These are phyloP conservation scores for Ophiosphaerella narmari DNA, from an alignment of 2,329 filamentous ascomycete genomes.

Conservation along the genomic window DNA sequence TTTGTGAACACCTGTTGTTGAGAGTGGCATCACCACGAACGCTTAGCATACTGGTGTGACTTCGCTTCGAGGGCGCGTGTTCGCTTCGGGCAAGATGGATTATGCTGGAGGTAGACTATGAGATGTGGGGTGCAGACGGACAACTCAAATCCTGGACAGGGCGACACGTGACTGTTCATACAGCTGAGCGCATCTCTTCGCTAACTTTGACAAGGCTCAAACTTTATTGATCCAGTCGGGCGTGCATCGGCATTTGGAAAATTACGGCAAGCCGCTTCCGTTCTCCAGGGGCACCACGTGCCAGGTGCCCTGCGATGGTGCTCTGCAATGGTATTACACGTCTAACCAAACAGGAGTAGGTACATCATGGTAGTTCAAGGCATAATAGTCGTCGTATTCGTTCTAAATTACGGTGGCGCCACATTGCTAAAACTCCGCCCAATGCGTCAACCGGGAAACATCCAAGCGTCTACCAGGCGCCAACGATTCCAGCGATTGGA, in stretches of 20 bases:
- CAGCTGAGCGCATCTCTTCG: not conserved
- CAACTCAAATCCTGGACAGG: constrained; percentile 5
- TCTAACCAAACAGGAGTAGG: too few relatives aligned
- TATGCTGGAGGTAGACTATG: not conserved
- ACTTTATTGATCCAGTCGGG: not conserved
- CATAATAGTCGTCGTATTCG: constrained; percentile 7
- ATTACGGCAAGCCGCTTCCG: too few relatives aligned
- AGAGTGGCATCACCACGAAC: constrained; percentile 30
- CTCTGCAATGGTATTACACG: too few relatives aligned
- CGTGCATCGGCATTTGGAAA: not conserved
- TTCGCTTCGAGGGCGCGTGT: constrained; percentile 33
- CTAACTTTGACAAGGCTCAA: not conserved
- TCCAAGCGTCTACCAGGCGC: constrained; percentile 42
- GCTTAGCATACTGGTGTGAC: constrained; percentile 27
- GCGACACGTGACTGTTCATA: not conserved
- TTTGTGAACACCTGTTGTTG: constrained; percentile 32
- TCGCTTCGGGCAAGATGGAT: constrained; percentile 22
- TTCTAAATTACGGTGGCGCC: constrained; percentile 4
- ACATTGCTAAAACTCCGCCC: constrained; percentile 21
- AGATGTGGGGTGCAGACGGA: constrained; percentile 11
- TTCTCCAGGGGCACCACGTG: too few relatives aligned
- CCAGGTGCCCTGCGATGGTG: too few relatives aligned
- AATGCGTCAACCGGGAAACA: constrained; percentile 16
- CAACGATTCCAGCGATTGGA: constrained; percentile 55
- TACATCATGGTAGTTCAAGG: not conserved